Evolutionary conservation across 2,329 filamentous ascomycete species (phyloP).

Genomic region (Fusarium guadeloupense): DNA sequence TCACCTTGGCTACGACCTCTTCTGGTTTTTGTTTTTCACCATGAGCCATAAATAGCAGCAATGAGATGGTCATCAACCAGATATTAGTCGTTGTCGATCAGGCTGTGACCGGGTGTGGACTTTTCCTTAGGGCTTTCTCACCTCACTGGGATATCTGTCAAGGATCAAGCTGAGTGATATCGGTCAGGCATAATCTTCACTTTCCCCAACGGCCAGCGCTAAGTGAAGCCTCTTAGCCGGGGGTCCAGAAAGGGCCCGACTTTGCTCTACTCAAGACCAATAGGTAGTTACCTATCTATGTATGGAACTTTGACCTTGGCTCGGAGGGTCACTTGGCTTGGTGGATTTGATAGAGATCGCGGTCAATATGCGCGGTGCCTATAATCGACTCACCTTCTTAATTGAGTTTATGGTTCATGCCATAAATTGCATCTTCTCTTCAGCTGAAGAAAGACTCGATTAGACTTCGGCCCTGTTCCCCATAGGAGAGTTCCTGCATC

Average conservation of each 20-base stretch:
- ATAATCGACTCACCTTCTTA: conserved; percentile 4
- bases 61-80: conserved; percentile 13
- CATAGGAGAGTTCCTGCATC: conserved; percentile 9
- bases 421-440: background rate
- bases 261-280: conserved; percentile 5
- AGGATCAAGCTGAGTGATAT: conserved; percentile 15
- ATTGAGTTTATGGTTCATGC: conserved; percentile 4
- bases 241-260: conserved; percentile 24
- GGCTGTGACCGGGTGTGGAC: conserved; percentile 29
- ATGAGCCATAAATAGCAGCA: conserved; percentile 38
- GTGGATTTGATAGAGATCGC: background rate
- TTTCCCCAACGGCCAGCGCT: conserved; percentile 22
- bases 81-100: conserved; percentile 29
- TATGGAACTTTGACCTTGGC: background rate
- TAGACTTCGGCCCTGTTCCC: conserved; percentile 1
- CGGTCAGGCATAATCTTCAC: conserved; percentile 21
- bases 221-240: conserved; percentile 14
- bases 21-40: conserved; percentile 7
- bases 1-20: conserved; percentile 28
- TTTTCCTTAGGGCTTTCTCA: conserved; percentile 16
- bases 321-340: conserved; percentile 8
- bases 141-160: conserved; percentile 20
- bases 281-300: background rate
- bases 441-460: conserved; percentile 1
- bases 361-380: conserved; percentile 1